A percentile compares a stretch with the other conserved stretches of the same genome.
Evolutionary conservation across 176 grass and related monocot genomes (phyloP).

Genomic region (Phyllostachys edulis): DNA sequence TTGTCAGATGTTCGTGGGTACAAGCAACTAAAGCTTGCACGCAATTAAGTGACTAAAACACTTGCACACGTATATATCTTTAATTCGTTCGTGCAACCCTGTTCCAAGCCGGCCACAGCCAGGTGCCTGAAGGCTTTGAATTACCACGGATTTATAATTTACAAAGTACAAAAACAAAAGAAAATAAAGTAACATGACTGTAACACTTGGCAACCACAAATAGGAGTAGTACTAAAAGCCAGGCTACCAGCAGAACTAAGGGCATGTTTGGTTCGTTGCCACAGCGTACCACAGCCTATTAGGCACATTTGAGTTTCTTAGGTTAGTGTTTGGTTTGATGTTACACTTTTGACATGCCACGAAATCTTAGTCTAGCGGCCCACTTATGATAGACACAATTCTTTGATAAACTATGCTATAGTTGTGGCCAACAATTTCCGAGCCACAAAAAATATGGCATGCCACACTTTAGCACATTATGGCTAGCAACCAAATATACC

Average conservation of each 20-base stretch:
- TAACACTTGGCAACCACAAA: neutral
- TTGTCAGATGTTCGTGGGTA: neutral
- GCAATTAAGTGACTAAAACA: neutral
- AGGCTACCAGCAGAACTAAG: neutral
- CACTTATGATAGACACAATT: no score
- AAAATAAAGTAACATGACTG: neutral
- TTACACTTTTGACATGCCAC: no score
- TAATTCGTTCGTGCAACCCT: neutral
- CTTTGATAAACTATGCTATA: no score
- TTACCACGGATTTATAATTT: neutral
- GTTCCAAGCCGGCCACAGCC: neutral
- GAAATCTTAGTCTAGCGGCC: no score
- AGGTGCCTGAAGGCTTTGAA: neutral
- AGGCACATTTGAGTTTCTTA: no score
- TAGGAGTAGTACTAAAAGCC: neutral
- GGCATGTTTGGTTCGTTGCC: no score
- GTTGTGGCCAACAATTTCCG: no score
- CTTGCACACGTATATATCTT: neutral
- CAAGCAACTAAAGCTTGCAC: constrained; percentile 40
- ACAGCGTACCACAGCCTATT: no score
- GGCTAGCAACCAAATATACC: no score
- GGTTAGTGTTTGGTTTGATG: no score
- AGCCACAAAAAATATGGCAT: no score
- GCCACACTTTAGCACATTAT: no score
- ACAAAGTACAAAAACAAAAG: neutral